A percentile compares a stretch with the other conserved stretches of the same genome.
These are phyloP conservation scores for Apophysomyces sp. DNA, from an alignment of 371 early-diverging fungal genomes.

Conservation along the genomic window DNA sequence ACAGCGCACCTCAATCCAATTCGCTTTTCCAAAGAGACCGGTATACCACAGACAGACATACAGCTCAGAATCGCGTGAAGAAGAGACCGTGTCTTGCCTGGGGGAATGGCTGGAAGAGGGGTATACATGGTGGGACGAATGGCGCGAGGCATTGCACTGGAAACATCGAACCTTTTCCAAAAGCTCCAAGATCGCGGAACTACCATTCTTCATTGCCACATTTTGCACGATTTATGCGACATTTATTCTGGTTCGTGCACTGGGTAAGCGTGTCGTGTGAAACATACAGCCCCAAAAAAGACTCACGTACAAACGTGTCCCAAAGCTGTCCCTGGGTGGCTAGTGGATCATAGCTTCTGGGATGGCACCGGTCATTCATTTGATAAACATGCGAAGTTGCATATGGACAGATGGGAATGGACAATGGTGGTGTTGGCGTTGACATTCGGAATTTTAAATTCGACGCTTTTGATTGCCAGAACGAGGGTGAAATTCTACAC, in stretches of 20 bases:
- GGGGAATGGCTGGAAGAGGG: background rate
- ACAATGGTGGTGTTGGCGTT: background rate
- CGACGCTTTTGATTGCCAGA: constrained; percentile 9
- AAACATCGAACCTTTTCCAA: background rate
- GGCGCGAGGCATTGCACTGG: background rate
- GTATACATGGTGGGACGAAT: constrained; percentile 1
- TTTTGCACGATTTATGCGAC: constrained; percentile 14
- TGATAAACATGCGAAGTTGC: constrained; percentile 5
- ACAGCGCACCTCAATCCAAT: constrained; percentile 10
- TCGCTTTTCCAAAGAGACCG: constrained; percentile 13
- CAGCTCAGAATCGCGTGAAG: background rate
- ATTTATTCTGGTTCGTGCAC: constrained; percentile 14
- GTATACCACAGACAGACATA: background rate
- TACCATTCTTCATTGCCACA: constrained; percentile 15
- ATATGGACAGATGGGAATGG: background rate
- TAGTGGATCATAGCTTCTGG: constrained; percentile 17
- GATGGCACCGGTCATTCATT: constrained; percentile 16
- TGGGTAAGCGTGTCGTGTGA: constrained; percentile 3
- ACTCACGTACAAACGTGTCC: background rate
- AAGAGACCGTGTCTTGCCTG: background rate
- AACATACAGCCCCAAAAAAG: background rate
- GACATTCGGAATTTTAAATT: constrained; percentile 7
- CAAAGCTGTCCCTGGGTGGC: constrained; percentile 16
- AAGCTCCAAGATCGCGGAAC: constrained; percentile 4
- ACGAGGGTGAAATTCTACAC: constrained; percentile 9